Base-by-base conservation (phyloP, 352 stramenopile genomes). In the Globisporangium splendens region DNA sequence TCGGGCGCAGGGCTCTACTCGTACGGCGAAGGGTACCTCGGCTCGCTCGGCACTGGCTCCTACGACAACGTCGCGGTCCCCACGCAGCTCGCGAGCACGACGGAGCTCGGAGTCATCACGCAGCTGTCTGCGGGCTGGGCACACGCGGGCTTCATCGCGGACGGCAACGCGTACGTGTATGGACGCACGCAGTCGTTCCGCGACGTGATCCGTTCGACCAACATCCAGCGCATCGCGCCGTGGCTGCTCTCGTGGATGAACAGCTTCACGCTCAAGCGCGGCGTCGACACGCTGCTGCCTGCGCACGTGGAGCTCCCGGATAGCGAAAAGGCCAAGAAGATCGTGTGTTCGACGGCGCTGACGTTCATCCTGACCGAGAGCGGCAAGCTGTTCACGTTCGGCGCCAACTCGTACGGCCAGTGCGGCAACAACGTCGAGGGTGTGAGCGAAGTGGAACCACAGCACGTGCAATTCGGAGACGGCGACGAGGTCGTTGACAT, bases 131-230 rank as follows among this genome's bases (percentile, higher is more conserved):
- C 78, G 18, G 85, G 85, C 39, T 95, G 85, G 80, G 79, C 85
- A 17, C 85, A 95, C 61, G 69, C 73, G 22, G 85, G 85, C 42
- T 90, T 95, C 54, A 42, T 93, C 31, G 89, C 84, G 41, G 66
- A 86, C 10, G 85, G 83, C 46, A 67, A 86, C 28, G 85, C 80
- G 33, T 93, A 80, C 52, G 70, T 89, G 46, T 95, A 79, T 55
- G 85, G 85, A 33, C 85, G 83, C 46, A 89, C 85, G 35, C 79
- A 91, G 59, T 92, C 84, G 54, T 95, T 95, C 57, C 77, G 79
- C 31, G 84, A 93, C 49, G 85, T 95, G 39, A 91, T 95, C 57
- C 79, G 85, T 7, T 71, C 81, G 20, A 95, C 83, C 48, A 93
- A 93, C 65, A 92, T 95, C 66, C 77, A 92, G 57, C 85, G 85